Base-by-base conservation (phyloP, 2,329 filamentous ascomycete species). In the Pezizomycotina sp. region DNA sequence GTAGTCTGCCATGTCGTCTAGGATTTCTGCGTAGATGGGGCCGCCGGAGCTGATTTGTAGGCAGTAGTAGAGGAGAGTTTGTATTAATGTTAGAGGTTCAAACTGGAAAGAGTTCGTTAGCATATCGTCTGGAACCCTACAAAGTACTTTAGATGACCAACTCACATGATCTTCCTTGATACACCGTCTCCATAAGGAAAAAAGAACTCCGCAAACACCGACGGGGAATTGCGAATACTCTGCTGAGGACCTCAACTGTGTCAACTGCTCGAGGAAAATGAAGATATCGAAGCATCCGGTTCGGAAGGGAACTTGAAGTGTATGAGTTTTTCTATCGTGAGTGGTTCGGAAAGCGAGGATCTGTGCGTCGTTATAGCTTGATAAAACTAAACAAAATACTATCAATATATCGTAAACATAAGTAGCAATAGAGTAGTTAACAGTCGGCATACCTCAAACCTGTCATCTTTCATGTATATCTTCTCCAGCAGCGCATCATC, bases 131-230 rank as follows among this genome's bases (percentile, higher is more conserved):
- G 20, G 18, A 7, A 23, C 2, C 10, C 12, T 18, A 13, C 3
- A 31, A 16, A 14, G 12, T 7, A 31, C 5, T 2, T 12, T 24
- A 12, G 22, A 24, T 24, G 22, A 10, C n/a, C 5, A 8, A 33
- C 41, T 29, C 25, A 43, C 41, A 39, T 38, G 39, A 27, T 39
- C 36, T 36, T 43, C 41, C 14, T 24, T 36, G 20, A 38, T 38
- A 35, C 41, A 43, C 27, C 36, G 36, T n/a, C 39, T 28, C 41
- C 41, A 43, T 32, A 43, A 33, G 6, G 35, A 35, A 16, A 43
- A 38, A 21, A 43, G 36, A 34, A 43, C 38, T 8, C 32, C 25
- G 16, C 41, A 39, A 6, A 43, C 23, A 19, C 24, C 34, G 2
- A 36, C 36, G 3, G 41, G 41, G 19, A 43, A 43, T 16, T 43